Base-by-base conservation (phyloP, 75 land plant species). In the Ceratopteris richardii region DNA sequence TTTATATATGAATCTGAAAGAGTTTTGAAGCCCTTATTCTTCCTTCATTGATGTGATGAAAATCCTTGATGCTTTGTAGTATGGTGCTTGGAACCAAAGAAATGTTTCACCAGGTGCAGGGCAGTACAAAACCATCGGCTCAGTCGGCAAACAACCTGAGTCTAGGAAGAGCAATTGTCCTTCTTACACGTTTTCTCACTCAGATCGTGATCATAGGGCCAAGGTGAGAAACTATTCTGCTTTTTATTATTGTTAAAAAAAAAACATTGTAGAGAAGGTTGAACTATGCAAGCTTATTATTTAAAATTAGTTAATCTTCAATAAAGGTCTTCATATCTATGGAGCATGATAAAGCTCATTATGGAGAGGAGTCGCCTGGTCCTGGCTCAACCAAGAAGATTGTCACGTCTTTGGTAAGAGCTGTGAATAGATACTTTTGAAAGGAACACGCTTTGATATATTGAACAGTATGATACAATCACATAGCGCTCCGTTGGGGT, bases 61-160 rank as follows among this genome's bases (percentile, higher is more conserved):
- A 33, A 4, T 27, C 24, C 31, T 54, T 54, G 18, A 17, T 54
- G n/a, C 23, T 22, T 20, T 27, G 26, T 23, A 57, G 59, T 57
- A 57, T 57, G 59, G 59, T 29, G 43, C 37, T 36, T 17, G 16
- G 29, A 52, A 28, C 27, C 54, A 52, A 26, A 52, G 40, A 54
- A 40, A 18, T 29, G 29, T 51, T 65, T 53, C 46, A 36, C 57
- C 71, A 31, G 71, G 71, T 61, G 58, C 65, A 29, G 71, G 71
- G 18, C 56, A 68, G 33, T 68, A 68, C 54, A 51, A 54, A 6
- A 53, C 54, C 9, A 61, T 48, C 39, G 71, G 71, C 30, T 61
- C 71, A 53, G 71, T 68, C 27, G 71, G 71, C 17, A 68, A 61
- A 56, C 71, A 68, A 54, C 56, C 65, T 13, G 71, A 68, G 21